phyloP scores from a whole-genome alignment of 441 rosid species.

The Metrosideros polymorpha region DNA sequence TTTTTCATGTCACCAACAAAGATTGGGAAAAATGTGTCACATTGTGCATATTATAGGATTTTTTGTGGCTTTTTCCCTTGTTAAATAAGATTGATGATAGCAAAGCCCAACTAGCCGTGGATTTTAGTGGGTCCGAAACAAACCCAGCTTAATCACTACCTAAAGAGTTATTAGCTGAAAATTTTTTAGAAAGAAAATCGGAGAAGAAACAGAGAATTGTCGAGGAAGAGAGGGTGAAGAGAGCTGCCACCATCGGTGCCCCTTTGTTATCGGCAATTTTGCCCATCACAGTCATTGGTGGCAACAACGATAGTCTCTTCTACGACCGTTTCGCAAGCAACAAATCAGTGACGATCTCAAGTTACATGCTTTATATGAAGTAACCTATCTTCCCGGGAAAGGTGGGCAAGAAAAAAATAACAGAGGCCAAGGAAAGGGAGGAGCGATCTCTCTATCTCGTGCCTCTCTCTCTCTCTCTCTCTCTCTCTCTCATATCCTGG shows the following conservation, averaged over 20 bases:
- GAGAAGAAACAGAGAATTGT: not conserved
- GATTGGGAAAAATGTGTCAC: no score
- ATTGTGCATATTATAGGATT: no score
- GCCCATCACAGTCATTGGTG: rapidly evolving
- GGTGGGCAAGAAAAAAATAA: no score
- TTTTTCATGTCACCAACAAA: no score
- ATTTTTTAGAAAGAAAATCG: not conserved
- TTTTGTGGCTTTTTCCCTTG: no score
- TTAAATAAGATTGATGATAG: no score
- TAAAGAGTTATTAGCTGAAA: not conserved
- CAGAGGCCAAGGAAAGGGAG: no score
- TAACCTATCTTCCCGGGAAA: no score
- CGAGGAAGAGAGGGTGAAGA: not conserved
- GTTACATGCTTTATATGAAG: no score
- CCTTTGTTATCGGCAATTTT: not conserved
- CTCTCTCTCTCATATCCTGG: no score
- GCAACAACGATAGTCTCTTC: not conserved
- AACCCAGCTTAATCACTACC: not conserved
- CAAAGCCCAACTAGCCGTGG: not conserved
- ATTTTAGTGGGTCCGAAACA: not conserved
- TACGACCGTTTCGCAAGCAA: not conserved
- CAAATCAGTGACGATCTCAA: not conserved
- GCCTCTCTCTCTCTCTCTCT: no score
- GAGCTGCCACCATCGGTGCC: not conserved
- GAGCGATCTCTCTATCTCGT: no score